Evolutionary conservation across 345 rosid genomes (phyloP), one percentile per base, ranked within the genome.

Genomic region (Diplotaxis tenuifolia): DNA sequence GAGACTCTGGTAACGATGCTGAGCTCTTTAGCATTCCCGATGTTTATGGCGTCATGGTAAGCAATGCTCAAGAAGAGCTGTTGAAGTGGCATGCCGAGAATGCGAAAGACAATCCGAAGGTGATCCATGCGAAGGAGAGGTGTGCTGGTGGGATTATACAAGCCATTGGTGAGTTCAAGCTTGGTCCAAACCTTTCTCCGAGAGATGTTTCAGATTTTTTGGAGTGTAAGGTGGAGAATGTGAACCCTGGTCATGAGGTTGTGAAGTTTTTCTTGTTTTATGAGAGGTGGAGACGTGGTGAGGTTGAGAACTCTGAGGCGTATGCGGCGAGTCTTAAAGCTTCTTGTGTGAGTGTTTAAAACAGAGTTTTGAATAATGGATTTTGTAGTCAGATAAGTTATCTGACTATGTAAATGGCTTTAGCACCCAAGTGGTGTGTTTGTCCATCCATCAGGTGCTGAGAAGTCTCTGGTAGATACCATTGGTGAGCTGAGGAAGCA

Each of bases 1-100:
- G 99, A 12, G 99, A 95, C 82, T 95, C 99, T 42, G 99, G 99
- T 68, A 95, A 95, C 74, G 99, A 95, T 79, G 98, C 99, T 10
- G 99, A 95, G 50, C 86, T 95, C 4, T 95, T 92, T 77, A 86
- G 92, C 84, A 88, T 95, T 73, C 96, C 97, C 0, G 92, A 87
- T 49, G 96, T 95, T 20, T 76, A 87, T 76, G 99, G 98, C 3
- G 98, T 95, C 75, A 92, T 92, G 98, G 98, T 95, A 42, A 87
- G 87, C 84, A 95, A 95, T 86, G 97, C 99, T 64, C 99, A 92
- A 82, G 99, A 95, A 78, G 99, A 95, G 82, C 80, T 95, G 82
- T 79, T 95, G 83, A 90, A 78, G 77, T 95, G 99, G 99, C 85
- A 89, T 73, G 84, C 86, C 77, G 88, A 85, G 79, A 90, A 95